phyloP scores from a whole-genome alignment of 257 asterid species.

The Ehretia macrophylla region DNA sequence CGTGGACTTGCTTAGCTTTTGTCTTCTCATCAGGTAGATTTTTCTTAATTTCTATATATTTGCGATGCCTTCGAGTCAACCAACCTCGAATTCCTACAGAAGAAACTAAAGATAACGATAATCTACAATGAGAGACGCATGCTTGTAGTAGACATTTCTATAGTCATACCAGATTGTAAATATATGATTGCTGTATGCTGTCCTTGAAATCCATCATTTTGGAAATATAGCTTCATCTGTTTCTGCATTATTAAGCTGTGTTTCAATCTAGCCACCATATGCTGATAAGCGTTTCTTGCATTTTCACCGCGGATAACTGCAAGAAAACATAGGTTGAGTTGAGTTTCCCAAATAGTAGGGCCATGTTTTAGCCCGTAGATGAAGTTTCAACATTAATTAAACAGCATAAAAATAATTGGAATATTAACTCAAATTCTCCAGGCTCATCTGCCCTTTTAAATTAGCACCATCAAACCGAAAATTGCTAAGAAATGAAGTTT shows the following conservation, averaged over 20 bases:
- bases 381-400: not conserved
- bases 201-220: conserved; percentile 13
- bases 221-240: conserved; percentile 22
- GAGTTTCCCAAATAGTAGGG: not conserved
- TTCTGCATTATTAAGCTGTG: conserved; percentile 46
- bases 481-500: too few species aligned
- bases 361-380: not conserved
- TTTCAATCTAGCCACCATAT: conserved; percentile 15
- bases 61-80: conserved; percentile 20
- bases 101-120: not conserved
- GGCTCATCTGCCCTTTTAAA: too few species aligned
- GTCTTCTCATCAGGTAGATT: conserved; percentile 4
- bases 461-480: too few species aligned
- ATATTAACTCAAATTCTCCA: too few species aligned
- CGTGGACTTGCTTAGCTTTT: conserved; percentile 6
- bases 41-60: conserved; percentile 7
- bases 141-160: not conserved
- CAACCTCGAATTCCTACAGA: conserved; percentile 35
- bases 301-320: conserved; percentile 73
- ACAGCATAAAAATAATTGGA: too few species aligned
- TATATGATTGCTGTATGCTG: conserved; percentile 23
- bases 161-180: conserved; percentile 33
- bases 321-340: conserved; percentile 1
- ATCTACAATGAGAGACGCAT: not conserved
- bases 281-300: conserved; percentile 31